Percentiles rank a stretch among this genome's conserved stretches.
Evolutionary conservation across 805 yeast genomes (phyloP).

Genomic region (Lachancea thermotolerans): DNA sequence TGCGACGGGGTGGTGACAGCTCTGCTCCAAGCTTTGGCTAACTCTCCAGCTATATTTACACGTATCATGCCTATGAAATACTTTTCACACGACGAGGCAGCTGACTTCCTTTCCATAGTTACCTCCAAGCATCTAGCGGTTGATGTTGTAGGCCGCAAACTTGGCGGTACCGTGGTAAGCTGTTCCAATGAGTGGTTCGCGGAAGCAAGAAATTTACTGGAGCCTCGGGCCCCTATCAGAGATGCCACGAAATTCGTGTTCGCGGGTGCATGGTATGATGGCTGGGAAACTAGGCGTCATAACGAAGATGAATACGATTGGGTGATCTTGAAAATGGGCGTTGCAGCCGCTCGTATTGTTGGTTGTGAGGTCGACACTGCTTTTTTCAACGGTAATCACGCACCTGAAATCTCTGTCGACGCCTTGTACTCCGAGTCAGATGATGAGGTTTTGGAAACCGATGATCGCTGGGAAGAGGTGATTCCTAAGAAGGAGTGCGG

Average conservation of each 20-base stretch:
- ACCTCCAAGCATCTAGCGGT: constrained; percentile 17
- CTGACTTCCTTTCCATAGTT: constrained; percentile 12
- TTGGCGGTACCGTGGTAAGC: constrained; percentile 68
- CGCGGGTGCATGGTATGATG: constrained; percentile 97
- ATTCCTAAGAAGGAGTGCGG: constrained; percentile 76
- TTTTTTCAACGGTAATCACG: constrained; percentile 91
- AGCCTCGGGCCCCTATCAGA: constrained; percentile 73
- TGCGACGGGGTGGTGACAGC: too few species aligned
- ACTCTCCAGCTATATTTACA: too few species aligned
- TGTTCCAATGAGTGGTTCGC: constrained; percentile 95
- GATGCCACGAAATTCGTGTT: constrained; percentile 73
- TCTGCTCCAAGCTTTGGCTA: too few species aligned
- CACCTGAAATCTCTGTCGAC: constrained; percentile 83
- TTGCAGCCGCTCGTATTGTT: constrained; percentile 60
- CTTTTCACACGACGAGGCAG: constrained; percentile 8
- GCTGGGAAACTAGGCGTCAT: constrained; percentile 98
- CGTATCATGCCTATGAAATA: neutral
- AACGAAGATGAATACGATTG: constrained; percentile 79
- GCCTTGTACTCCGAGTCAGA: constrained; percentile 40
- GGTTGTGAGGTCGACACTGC: constrained; percentile 94
- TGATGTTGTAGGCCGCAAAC: constrained; percentile 77
- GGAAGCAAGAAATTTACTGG: constrained; percentile 77
- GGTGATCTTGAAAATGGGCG: constrained; percentile 81
- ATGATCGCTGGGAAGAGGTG: constrained; percentile 60
- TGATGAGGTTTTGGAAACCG: constrained; percentile 22